These are phyloP conservation scores for Exophiala sideris DNA, from an alignment of 2,329 filamentous ascomycete genomes.

Conservation along the genomic window DNA sequence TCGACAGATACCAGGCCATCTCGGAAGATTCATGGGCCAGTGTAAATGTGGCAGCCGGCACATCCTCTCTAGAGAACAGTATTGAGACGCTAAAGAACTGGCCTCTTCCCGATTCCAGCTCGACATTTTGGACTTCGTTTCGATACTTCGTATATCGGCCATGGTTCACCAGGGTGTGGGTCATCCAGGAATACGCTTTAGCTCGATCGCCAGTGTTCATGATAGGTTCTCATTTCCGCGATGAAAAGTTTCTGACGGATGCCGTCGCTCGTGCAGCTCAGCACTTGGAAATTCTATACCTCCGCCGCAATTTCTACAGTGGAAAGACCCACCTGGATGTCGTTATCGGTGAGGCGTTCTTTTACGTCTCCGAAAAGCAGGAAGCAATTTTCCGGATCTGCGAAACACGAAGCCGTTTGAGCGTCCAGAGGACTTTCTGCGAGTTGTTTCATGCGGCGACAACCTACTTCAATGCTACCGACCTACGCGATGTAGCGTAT, in stretches of 20 bases:
- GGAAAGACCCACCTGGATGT: not conserved
- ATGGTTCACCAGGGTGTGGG: slow-evolving; percentile 27
- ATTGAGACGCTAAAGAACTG: not conserved
- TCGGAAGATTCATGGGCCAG: slow-evolving; percentile 1
- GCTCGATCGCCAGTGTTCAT: slow-evolving; percentile 6
- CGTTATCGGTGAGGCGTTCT: not conserved
- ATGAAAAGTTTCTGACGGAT: not conserved
- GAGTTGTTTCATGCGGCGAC: slow-evolving; percentile 6
- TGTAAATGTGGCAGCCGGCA: not conserved
- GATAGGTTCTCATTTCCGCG: slow-evolving; percentile 5
- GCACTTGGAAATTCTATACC: slow-evolving; percentile 4
- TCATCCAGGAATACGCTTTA: slow-evolving; percentile 25
- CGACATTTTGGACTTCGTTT: slow-evolving; percentile 9
- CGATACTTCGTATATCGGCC: slow-evolving; percentile 9
- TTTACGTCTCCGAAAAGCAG: not conserved
- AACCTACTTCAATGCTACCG: slow-evolving; percentile 7
- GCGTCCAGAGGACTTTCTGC: slow-evolving; percentile 4
- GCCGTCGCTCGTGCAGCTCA: slow-evolving; percentile 1
- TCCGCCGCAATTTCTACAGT: not conserved
- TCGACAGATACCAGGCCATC: slow-evolving; percentile 9
- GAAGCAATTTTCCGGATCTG: not conserved
- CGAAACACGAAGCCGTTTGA: not conserved
- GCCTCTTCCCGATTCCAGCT: not conserved
- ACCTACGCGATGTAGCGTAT: slow-evolving; percentile 14
- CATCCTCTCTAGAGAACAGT: not conserved